Base-by-base conservation (phyloP, 2,329 filamentous ascomycete genomes). In the Talaromyces verruculosus region DNA sequence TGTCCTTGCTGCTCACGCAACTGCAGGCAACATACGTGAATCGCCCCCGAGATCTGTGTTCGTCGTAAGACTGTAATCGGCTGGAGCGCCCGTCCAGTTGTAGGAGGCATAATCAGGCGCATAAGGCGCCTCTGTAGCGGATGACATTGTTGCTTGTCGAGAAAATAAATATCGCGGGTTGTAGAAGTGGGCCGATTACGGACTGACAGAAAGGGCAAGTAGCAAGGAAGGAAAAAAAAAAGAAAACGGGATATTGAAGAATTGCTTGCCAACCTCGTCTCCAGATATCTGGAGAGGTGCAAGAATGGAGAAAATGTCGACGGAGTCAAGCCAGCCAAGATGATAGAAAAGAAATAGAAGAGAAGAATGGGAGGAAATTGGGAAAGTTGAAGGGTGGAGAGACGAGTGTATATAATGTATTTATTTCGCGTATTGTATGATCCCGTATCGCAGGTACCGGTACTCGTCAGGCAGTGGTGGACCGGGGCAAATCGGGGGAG, bases 21-120 rank as follows among this genome's bases (percentile, higher is more conserved):
- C 33, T 37, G 33, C 11, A 39, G 10, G n/a, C 5, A 15, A 85
- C 91, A 76, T 86, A 94, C 91, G 85, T 71, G 91, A 91, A 82
- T 96, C 86, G 76, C 92, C 92, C 72, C 92, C 92, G 65, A 86
- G 83, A 68, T 84, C 83, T 43, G 80, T 69, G 74, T 91, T 81
- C 59, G 86, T 86, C 11, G 79, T 65, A 7, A 78, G 70, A 10
- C 72, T 69, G 66, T 77, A 82, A 69, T 83, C 75, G 35, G 80
- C 70, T 22, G 81, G 81, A 57, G 79, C 77, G 45, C 81, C 80
- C 11, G 78, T 78, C 80, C 80, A 83, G 74, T 82, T 81, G 75
- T 82, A 83, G 25, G 81, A 82, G 25, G 81, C 80, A 73, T 82
- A 83, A 58, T 80, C 74, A 25, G 80, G 80, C 63, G 71, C 68